phyloP scores from a whole-genome alignment of 768 basidiomycete species.

The Pholiota molesta region DNA sequence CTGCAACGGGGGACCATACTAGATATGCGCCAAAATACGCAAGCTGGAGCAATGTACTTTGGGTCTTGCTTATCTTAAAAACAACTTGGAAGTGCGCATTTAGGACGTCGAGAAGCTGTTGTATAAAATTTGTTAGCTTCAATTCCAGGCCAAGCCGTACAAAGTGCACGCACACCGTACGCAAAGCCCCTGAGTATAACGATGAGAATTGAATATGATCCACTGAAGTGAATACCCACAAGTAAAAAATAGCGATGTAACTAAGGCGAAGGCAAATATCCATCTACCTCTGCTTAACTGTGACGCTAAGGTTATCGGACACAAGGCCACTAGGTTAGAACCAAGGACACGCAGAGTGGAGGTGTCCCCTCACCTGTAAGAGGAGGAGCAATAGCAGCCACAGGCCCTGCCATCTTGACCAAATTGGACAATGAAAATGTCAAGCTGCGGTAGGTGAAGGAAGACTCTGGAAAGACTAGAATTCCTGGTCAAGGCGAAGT shows the following conservation, averaged over 20 bases:
- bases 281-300: constrained; percentile 49
- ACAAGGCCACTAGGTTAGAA: background rate
- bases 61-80: constrained; percentile 66
- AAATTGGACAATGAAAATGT: background rate
- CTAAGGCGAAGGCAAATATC: constrained; percentile 64
- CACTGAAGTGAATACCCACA: constrained; percentile 39
- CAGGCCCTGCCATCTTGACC: background rate
- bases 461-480: background rate
- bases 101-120: constrained; percentile 64
- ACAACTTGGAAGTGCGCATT: constrained; percentile 76
- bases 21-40: constrained; percentile 76
- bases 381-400: constrained; percentile 8
- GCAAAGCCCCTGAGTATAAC: constrained; percentile 58
- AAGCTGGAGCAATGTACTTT: constrained; percentile 75
- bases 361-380: constrained; percentile 19
- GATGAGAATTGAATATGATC: background rate
- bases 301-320: constrained; percentile 31
- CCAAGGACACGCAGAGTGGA: background rate
- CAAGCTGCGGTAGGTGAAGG: background rate
- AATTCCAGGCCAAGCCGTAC: background rate
- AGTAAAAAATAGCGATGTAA: constrained; percentile 78
- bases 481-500: background rate
- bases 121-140: constrained; percentile 1
- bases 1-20: constrained; percentile 60
- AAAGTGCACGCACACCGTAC: constrained; percentile 47